Percentiles rank a stretch among this genome's conserved stretches.
These are phyloP conservation scores for Phylloporus arenicola DNA, from an alignment of 768 basidiomycete genomes.

Conservation along the genomic window DNA sequence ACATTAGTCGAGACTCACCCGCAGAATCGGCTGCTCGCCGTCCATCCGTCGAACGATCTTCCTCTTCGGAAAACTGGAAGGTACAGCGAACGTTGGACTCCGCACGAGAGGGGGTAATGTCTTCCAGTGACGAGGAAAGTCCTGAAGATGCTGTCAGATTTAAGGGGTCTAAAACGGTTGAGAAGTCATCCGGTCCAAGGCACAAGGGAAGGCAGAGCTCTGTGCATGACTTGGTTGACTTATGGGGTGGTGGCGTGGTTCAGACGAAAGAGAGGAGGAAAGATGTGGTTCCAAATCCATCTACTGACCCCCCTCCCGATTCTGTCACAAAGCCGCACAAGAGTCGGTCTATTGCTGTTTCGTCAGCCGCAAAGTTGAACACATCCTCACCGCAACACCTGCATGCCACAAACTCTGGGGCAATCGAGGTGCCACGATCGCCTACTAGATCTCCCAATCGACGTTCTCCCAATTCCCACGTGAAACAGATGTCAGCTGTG, in stretches of 20 bases:
- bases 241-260: constrained; percentile 59
- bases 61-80: constrained; percentile 47
- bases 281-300: constrained; percentile 15
- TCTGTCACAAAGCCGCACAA: constrained; percentile 14
- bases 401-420: constrained; percentile 14
- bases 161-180: constrained; percentile 14
- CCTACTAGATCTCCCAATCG: constrained; percentile 28
- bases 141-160: constrained; percentile 44
- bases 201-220: constrained; percentile 64
- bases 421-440: constrained; percentile 18
- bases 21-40: constrained; percentile 10
- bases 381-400: constrained; percentile 25
- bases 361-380: constrained; percentile 17
- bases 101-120: constrained; percentile 28
- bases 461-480: constrained; percentile 25
- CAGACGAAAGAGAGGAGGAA: constrained; percentile 41
- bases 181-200: constrained; percentile 26
- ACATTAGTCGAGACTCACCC: constrained; percentile 7
- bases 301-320: constrained; percentile 15
- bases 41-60: constrained; percentile 15
- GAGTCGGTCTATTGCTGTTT: constrained; percentile 15
- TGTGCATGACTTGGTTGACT: constrained; percentile 75
- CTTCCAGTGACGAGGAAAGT: constrained; percentile 54
- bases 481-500: constrained; percentile 27
- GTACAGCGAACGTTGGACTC: constrained; percentile 28